phyloP scores from a whole-genome alignment of 2,329 filamentous ascomycete species.

The Gnomoniopsis smithogilvyi region DNA sequence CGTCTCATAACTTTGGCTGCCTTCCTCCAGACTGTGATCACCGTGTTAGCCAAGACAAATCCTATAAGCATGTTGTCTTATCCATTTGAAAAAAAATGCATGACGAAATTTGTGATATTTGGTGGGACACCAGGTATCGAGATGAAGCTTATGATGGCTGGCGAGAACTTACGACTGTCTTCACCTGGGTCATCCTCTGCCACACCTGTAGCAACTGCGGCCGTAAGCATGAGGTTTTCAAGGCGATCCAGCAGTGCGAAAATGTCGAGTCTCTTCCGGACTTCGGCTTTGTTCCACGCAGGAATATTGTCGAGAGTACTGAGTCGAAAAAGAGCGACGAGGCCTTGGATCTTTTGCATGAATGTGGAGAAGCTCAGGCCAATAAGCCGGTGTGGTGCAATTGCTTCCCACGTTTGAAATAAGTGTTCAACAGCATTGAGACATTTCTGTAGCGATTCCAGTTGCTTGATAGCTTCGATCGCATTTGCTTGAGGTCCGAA shows the following conservation, averaged over 20 bases:
- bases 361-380: conserved; percentile 32
- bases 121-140: background rate
- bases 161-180: background rate
- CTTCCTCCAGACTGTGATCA: background rate
- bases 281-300: conserved; percentile 34
- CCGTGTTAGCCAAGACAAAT: background rate
- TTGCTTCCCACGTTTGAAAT: conserved; percentile 30
- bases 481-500: conserved; percentile 10
- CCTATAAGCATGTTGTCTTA: background rate
- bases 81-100: background rate
- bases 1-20: background rate
- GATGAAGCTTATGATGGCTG: background rate
- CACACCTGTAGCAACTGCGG: background rate
- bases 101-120: too few relatives aligned
- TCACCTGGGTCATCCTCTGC: conserved; percentile 8
- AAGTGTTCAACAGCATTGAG: conserved; percentile 29
- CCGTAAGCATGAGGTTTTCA: conserved; percentile 2
- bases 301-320: conserved; percentile 32
- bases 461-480: conserved; percentile 3
- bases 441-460: conserved; percentile 28
- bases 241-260: conserved; percentile 27
- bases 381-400: conserved; percentile 25
- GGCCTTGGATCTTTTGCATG: conserved; percentile 31
- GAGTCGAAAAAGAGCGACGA: conserved; percentile 31
- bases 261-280: conserved; percentile 31